phyloP scores from a whole-genome alignment of 192 early-diverging fungal genomes.

The Coemansia sp. region DNA sequence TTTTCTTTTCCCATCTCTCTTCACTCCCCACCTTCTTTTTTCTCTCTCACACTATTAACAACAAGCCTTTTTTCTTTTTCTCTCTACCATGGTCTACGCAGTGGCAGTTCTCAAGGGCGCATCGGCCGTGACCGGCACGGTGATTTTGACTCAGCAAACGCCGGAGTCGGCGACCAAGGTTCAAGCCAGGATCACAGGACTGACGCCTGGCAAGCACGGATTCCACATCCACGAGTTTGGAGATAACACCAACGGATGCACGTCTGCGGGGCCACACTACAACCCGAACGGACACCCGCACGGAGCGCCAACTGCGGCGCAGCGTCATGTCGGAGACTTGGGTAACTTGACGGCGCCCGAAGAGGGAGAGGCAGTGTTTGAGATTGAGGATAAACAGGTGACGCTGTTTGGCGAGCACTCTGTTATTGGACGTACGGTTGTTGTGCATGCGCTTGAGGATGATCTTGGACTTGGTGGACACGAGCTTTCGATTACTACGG shows the following conservation, averaged over 20 bases:
- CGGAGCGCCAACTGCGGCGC: slow-evolving; percentile 69
- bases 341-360: slow-evolving; percentile 74
- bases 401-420: slow-evolving; percentile 74
- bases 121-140: slow-evolving; percentile 68
- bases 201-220: slow-evolving; percentile 76
- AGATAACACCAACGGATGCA: slow-evolving; percentile 79
- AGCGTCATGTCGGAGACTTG: slow-evolving; percentile 89
- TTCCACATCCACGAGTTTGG: slow-evolving; percentile 88
- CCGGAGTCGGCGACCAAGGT: slow-evolving; percentile 62
- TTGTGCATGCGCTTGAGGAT: slow-evolving; percentile 84
- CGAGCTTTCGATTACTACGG: slow-evolving; percentile 76
- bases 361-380: slow-evolving; percentile 61
- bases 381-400: slow-evolving; percentile 65
- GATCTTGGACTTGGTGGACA: slow-evolving; percentile 83
- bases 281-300: slow-evolving; percentile 81
- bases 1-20: not conserved
- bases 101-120: slow-evolving; percentile 79
- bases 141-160: slow-evolving; percentile 71
- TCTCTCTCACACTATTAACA: not conserved
- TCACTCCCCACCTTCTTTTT: no score
- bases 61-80: not conserved
- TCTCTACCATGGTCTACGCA: slow-evolving; percentile 77
- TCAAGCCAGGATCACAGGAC: slow-evolving; percentile 62
- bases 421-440: slow-evolving; percentile 82
- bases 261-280: slow-evolving; percentile 85